A percentile compares a stretch with the other conserved stretches of the same genome.
Conservation (phyloP, 306 rosid genomes). For the Trifolium dubium region DNA sequence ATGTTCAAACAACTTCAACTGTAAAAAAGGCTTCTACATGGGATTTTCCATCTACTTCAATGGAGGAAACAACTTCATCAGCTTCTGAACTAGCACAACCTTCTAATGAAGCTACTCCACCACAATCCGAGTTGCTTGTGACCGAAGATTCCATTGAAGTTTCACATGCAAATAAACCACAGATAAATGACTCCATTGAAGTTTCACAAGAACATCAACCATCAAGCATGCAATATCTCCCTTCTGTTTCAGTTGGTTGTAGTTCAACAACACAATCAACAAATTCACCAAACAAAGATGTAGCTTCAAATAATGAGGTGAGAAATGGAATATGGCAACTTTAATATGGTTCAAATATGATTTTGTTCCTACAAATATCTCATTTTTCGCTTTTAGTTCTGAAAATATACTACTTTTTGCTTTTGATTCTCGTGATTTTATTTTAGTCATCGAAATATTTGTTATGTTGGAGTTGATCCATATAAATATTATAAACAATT, state of each 20-base stretch:
- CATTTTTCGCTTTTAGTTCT: no score
- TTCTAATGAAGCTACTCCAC: slow-evolving; percentile 40
- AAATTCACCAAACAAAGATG: slow-evolving; percentile 32
- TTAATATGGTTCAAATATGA: no score
- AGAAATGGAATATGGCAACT: slow-evolving; percentile 12
- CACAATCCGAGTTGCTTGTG: slow-evolving; percentile 35
- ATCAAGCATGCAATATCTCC: slow-evolving; percentile 45
- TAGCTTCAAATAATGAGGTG: slow-evolving; percentile 56
- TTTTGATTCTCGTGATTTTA: no score
- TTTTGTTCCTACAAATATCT: no score
- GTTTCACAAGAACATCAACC: slow-evolving; percentile 36
- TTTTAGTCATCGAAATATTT: no score
- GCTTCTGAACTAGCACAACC: slow-evolving; percentile 43
- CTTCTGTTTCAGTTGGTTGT: slow-evolving; percentile 31
- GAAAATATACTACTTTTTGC: no score
- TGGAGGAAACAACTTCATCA: slow-evolving; percentile 37
- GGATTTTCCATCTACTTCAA: slow-evolving; percentile 45
- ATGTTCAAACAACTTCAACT: slow-evolving; percentile 40
- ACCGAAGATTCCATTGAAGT: slow-evolving; percentile 6
- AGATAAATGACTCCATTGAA: background rate
- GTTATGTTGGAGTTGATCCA: no score
- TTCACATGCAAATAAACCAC: slow-evolving; percentile 35
- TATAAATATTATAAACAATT: no score
- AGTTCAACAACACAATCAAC: slow-evolving; percentile 42
- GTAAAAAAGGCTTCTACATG: slow-evolving; percentile 39